These are phyloP conservation scores for Onygenales sp. DNA, from an alignment of 2,329 filamentous ascomycete genomes.

Conservation along the genomic window DNA sequence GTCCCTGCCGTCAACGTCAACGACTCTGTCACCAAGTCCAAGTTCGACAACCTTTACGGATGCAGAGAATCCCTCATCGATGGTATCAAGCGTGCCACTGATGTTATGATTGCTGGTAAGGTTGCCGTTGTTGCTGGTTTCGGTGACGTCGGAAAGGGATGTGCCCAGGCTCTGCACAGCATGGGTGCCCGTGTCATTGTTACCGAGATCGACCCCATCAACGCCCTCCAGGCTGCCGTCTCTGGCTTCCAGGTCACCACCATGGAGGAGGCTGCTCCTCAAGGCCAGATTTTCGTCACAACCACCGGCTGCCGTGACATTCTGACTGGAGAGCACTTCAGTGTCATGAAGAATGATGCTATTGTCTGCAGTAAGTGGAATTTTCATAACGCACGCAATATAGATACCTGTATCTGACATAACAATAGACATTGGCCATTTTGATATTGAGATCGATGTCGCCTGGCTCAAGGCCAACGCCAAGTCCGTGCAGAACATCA, in stretches of 20 bases:
- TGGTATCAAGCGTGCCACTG: slow-evolving; percentile 99
- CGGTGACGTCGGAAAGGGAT: slow-evolving; percentile 99
- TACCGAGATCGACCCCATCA: slow-evolving; percentile 98
- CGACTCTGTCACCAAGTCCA: slow-evolving; percentile 99
- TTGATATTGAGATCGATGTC: slow-evolving; percentile 99
- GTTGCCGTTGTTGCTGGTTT: slow-evolving; percentile 94
- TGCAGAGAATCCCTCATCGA: slow-evolving; percentile 98
- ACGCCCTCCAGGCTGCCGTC: slow-evolving; percentile 96
- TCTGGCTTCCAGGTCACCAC: slow-evolving; percentile 93
- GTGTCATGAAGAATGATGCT: slow-evolving; percentile 91
- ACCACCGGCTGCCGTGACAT: slow-evolving; percentile 99
- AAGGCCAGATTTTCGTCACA: slow-evolving; percentile 97
- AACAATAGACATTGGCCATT: slow-evolving; percentile 81
- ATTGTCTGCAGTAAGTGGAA: slow-evolving; percentile 81
- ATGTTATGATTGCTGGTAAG: slow-evolving; percentile 99
- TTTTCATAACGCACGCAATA: background rate
- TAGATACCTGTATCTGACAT: slow-evolving; percentile 14
- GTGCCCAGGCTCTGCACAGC: slow-evolving; percentile 86
- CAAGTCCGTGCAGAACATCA: slow-evolving; percentile 92
- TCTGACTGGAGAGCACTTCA: slow-evolving; percentile 82
- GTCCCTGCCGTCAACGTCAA: slow-evolving; percentile 99
- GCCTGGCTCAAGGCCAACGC: slow-evolving; percentile 98
- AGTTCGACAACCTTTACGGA: slow-evolving; percentile 99
- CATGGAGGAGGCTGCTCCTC: slow-evolving; percentile 88
- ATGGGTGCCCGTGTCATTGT: slow-evolving; percentile 96